Base-by-base conservation (phyloP, 139 green algal genomes). In the Coccomyxa sp. region DNA sequence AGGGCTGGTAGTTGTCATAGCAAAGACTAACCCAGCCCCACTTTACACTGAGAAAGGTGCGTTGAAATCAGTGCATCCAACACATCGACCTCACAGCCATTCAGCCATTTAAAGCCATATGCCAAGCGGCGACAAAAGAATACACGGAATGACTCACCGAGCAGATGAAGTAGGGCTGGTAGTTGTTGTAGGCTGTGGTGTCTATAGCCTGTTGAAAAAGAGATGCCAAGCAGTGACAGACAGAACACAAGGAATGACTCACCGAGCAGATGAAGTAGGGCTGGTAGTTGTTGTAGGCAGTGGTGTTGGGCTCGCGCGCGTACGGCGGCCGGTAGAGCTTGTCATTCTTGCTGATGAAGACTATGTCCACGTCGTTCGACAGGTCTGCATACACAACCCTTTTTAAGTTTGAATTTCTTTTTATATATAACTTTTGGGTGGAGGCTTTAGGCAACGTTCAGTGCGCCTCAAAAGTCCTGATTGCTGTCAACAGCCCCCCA, bases 261-360 rank as follows among this genome's bases (percentile, higher is more conserved):
- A 80, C 79, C 58, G 60, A 58, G 59, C 79, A 82, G 27, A 82
- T 58, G 28, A 82, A 82, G 27, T 57, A 82, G 13, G 79, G 79
- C 27, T 21, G 18, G 60, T 82, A 82, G 27, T 18, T 51, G 30
- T 58, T 51, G 79, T 76, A 77, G 27, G 16, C 60, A 10, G 59
- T 17, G 13, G 58, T 25, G 58, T 30, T 63, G 30, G 13, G 60
- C 27, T 82, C 28, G 60, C 79, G 25, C 7, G 79, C 78, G 23
- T 38, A 59, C 14, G 79, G 79, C 59, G 79, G 79, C 58, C 79
- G 27, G 60, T 82, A 82, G 59, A 59, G 30, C 23, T n/a, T 59
- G 79, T 82, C 79, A 14, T 76, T 82, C 27, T 58, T 58, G 27
- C 38, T 51, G 79, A 82, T 82, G 59, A 58, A 63, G 13, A 82